Conservation (phyloP, 1,284 basidiomycete genomes). For the Ceratobasidium sp. region DNA sequence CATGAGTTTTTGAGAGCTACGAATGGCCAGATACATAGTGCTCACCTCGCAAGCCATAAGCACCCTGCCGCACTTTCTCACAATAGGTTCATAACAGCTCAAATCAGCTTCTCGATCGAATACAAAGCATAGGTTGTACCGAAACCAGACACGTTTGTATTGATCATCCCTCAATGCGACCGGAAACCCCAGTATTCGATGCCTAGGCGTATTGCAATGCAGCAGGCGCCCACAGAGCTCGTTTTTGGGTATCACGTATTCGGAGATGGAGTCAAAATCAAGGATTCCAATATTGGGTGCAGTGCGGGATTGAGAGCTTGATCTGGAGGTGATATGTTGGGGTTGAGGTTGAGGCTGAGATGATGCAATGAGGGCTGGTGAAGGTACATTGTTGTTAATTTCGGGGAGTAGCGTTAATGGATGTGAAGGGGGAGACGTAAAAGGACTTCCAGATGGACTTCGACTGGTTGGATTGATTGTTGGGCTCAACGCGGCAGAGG, state of each 20-base stretch:
- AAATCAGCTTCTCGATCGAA: conserved; percentile 90
- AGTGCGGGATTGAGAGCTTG: conserved; percentile 56
- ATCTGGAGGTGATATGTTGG: conserved; percentile 18
- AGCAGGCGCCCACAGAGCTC: conserved; percentile 89
- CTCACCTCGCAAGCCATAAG: conserved; percentile 86
- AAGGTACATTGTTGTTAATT: conserved; percentile 46
- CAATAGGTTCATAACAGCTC: conserved; percentile 94
- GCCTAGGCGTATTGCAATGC: conserved; percentile 72
- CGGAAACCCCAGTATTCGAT: conserved; percentile 89
- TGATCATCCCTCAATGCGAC: conserved; percentile 68
- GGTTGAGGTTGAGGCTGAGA: no score
- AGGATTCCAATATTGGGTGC: conserved; percentile 60
- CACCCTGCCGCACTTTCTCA: conserved; percentile 92
- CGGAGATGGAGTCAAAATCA: conserved; percentile 89
- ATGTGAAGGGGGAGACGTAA: conserved; percentile 28
- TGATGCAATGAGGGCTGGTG: conserved; percentile 46
- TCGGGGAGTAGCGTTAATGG: conserved; percentile 16
- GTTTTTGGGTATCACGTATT: conserved; percentile 91
- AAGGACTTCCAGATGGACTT: conserved; percentile 38
- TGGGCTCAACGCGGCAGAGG: conserved; percentile 55
- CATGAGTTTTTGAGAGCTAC: not conserved
- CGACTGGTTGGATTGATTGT: conserved; percentile 42
- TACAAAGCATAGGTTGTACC: conserved; percentile 96
- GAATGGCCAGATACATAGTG: conserved; percentile 14
- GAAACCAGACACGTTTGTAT: conserved; percentile 88